These are phyloP conservation scores for Ogataea zsoltii DNA, from an alignment of 805 yeast genomes.

Conservation along the genomic window DNA sequence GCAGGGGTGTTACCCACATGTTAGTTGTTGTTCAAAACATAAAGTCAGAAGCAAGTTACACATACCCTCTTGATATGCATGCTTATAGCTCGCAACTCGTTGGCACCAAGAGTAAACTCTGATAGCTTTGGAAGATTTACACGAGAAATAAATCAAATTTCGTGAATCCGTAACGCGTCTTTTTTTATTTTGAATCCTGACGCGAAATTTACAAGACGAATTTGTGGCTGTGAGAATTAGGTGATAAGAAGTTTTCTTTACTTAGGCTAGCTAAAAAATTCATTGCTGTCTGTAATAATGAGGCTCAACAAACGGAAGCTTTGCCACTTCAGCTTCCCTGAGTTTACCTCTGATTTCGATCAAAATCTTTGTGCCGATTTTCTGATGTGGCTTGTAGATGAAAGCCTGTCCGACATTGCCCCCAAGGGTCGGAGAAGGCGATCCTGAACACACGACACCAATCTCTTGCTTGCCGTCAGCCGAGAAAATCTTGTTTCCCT, in stretches of 20 bases:
- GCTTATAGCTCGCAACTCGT: neutral
- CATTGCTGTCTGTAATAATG: constrained; percentile 53
- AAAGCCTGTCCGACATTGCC: constrained; percentile 91
- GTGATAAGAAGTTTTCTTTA: no score
- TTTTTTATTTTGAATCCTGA: constrained; percentile 1
- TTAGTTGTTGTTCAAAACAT: constrained; percentile 2
- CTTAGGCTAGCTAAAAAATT: neutral
- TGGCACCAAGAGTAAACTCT: no score
- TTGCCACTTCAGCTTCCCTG: constrained; percentile 72
- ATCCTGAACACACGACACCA: constrained; percentile 58
- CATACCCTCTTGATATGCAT: constrained; percentile 34
- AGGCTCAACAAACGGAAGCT: constrained; percentile 81
- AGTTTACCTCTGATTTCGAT: constrained; percentile 83
- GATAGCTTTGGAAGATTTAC: no score
- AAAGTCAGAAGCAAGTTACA: neutral
- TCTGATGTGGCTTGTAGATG: constrained; percentile 66
- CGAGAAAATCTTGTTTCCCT: constrained; percentile 62
- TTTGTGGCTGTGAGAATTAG: neutral
- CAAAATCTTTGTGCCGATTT: constrained; percentile 69
- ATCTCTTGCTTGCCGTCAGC: constrained; percentile 53
- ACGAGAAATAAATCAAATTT: no score
- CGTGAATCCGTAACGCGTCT: neutral
- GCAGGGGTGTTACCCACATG: neutral
- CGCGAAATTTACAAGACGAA: constrained; percentile 1
- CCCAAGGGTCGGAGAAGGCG: constrained; percentile 61